phyloP scores from a whole-genome alignment of 1,284 basidiomycete genomes.

The Cystobasidiaceae sp. region DNA sequence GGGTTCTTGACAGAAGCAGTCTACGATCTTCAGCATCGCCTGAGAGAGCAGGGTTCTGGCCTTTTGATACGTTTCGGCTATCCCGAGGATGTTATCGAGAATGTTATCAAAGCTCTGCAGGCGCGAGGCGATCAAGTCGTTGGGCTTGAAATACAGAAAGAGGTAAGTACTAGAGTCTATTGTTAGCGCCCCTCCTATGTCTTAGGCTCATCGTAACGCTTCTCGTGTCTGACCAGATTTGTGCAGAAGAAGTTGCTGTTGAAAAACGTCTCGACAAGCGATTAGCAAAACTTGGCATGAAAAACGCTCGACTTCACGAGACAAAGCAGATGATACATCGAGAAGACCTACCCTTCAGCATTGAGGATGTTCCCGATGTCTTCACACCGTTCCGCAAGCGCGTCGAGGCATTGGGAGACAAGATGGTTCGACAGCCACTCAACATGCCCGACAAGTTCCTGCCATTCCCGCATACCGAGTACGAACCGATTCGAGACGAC shows the following conservation, averaged over 20 bases:
- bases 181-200: too few relatives aligned
- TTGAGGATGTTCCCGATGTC: constrained; percentile 50
- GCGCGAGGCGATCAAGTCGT: constrained; percentile 48
- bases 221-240: constrained; percentile 38
- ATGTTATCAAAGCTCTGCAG: constrained; percentile 47
- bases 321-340: constrained; percentile 47
- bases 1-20: constrained; percentile 53
- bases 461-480: constrained; percentile 40
- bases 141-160: constrained; percentile 51
- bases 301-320: constrained; percentile 43
- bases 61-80: constrained; percentile 53
- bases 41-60: constrained; percentile 50
- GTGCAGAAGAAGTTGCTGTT: constrained; percentile 42
- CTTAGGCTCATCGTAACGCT: too few relatives aligned
- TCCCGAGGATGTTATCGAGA: constrained; percentile 49
- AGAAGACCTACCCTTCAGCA: constrained; percentile 50
- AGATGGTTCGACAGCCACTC: constrained; percentile 42
- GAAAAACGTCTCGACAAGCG: constrained; percentile 35
- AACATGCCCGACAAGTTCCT: constrained; percentile 41
- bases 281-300: constrained; percentile 36
- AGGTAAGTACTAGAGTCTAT: constrained; percentile 47
- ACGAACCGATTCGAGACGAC: constrained; percentile 8
- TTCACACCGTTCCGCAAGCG: constrained; percentile 53
- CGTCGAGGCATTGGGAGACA: constrained; percentile 49
- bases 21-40: constrained; percentile 50